Conservation (phyloP, 1,284 basidiomycete genomes). For the Ustilago nuda region DNA sequence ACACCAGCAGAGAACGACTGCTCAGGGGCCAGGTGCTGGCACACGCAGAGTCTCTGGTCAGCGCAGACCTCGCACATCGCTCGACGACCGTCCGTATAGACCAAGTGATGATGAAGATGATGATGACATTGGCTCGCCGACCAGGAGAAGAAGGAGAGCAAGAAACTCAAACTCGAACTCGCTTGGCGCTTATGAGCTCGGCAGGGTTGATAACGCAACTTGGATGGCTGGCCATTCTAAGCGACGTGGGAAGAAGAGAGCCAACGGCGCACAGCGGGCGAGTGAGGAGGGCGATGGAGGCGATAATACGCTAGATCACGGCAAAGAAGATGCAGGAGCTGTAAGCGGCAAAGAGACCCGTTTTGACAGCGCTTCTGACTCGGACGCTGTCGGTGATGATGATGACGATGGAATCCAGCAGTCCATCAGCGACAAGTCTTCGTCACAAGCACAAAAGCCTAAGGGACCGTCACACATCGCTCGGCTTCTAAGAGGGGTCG, state of each 20-base stretch:
- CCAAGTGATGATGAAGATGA: constrained; percentile 43
- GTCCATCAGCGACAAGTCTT: background rate
- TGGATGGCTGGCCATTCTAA: constrained; percentile 32
- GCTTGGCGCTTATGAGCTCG: constrained; percentile 11
- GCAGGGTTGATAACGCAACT: constrained; percentile 19
- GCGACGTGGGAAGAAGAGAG: constrained; percentile 16
- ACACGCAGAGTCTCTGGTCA: constrained; percentile 29
- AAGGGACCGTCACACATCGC: background rate
- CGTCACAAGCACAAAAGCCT: background rate
- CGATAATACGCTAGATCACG: constrained; percentile 11
- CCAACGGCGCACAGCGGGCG: constrained; percentile 4
- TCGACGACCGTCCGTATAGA: constrained; percentile 29
- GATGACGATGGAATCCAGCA: background rate
- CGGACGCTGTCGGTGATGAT: constrained; percentile 2
- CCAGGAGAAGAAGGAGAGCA: constrained; percentile 16
- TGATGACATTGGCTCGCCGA: constrained; percentile 23
- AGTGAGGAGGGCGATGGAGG: constrained; percentile 17
- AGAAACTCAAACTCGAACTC: constrained; percentile 27
- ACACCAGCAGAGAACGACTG: constrained; percentile 2
- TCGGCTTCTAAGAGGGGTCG: background rate
- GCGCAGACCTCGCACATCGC: constrained; percentile 29
- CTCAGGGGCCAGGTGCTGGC: background rate
- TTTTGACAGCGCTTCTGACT: constrained; percentile 32
- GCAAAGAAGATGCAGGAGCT: constrained; percentile 28
- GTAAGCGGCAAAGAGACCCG: constrained; percentile 49